A percentile compares a stretch with the other conserved stretches of the same genome.
Conservation (phyloP, 2,329 filamentous ascomycete species). For the Diaporthe ampelina region DNA sequence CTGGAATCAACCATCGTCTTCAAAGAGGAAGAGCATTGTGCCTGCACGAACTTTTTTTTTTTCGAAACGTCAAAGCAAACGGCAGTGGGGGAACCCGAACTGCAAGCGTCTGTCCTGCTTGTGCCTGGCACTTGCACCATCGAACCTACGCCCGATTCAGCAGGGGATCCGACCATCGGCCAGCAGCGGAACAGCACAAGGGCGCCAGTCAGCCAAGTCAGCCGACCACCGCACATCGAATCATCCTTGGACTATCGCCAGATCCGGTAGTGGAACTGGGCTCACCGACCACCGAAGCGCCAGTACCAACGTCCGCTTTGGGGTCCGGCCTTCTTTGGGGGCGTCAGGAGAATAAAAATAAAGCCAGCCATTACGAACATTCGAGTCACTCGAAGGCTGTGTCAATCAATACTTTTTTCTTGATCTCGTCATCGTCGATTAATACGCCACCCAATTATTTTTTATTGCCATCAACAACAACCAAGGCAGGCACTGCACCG, state of each 20-base stretch:
- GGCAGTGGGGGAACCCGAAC: conserved; percentile 7
- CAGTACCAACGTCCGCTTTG: not conserved
- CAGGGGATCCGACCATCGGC: conserved; percentile 37
- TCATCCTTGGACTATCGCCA: conserved; percentile 33
- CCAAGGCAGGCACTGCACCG: conserved; percentile 4
- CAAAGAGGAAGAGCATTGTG: not conserved
- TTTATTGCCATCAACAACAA: not conserved
- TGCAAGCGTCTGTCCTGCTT: conserved; percentile 11
- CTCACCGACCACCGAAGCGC: conserved; percentile 7
- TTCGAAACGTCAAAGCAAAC: conserved; percentile 26
- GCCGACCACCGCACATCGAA: conserved; percentile 35
- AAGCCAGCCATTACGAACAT: not conserved
- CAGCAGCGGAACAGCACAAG: conserved; percentile 28
- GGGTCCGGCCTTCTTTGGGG: conserved; percentile 6
- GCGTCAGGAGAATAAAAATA: conserved; percentile 17
- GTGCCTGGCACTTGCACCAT: not conserved
- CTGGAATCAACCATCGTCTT: no score
- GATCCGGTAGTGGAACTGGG: conserved; percentile 35
- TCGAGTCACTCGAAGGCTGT: not conserved
- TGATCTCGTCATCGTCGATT: no score
- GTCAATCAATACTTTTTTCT: not conserved
- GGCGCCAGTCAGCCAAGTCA: conserved; percentile 31
- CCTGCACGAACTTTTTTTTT: not conserved
- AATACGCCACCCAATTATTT: not conserved
- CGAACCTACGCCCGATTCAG: conserved; percentile 19